Conservation (phyloP, 2,329 filamentous ascomycete species). For the Aureobasidium sp. region DNA sequence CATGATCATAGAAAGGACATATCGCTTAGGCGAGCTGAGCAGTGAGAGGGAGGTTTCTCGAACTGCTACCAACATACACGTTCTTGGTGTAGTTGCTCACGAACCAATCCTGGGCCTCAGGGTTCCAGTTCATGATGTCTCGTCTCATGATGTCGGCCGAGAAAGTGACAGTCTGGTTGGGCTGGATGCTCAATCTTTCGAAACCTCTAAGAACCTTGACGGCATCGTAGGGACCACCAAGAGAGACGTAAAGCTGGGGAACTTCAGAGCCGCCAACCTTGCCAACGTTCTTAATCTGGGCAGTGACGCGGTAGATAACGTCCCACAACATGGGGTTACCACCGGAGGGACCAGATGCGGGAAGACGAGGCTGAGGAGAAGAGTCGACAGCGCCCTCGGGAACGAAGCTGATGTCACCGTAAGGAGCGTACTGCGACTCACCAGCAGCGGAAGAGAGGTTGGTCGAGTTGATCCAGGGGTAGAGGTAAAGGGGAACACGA, state of each 20-base stretch:
- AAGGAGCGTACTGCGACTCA: constrained; percentile 60
- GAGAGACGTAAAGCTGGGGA: constrained; percentile 78
- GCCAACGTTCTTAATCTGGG: constrained; percentile 76
- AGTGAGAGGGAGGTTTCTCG: constrained; percentile 58
- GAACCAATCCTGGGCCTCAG: constrained; percentile 82
- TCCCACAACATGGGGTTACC: constrained; percentile 73
- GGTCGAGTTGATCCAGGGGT: constrained; percentile 73
- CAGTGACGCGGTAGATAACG: constrained; percentile 70
- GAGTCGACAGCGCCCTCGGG: constrained; percentile 64
- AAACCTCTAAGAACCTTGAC: constrained; percentile 76
- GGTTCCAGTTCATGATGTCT: constrained; percentile 89
- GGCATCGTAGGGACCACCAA: constrained; percentile 77
- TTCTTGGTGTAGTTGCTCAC: constrained; percentile 61
- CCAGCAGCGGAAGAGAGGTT: constrained; percentile 62
- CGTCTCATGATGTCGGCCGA: constrained; percentile 73
- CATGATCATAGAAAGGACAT: constrained; percentile 14
- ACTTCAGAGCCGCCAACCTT: constrained; percentile 70
- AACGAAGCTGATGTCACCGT: constrained; percentile 68
- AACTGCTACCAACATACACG: constrained; percentile 64
- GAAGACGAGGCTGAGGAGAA: constrained; percentile 60
- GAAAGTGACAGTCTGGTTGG: constrained; percentile 72
- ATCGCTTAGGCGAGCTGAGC: constrained; percentile 17
- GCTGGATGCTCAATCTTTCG: constrained; percentile 74
- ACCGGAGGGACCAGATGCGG: constrained; percentile 70
- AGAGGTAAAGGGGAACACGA: constrained; percentile 63